phyloP scores from a whole-genome alignment of 495 filamentous ascomycete genomes.

The Annulohypoxylon bovei region DNA sequence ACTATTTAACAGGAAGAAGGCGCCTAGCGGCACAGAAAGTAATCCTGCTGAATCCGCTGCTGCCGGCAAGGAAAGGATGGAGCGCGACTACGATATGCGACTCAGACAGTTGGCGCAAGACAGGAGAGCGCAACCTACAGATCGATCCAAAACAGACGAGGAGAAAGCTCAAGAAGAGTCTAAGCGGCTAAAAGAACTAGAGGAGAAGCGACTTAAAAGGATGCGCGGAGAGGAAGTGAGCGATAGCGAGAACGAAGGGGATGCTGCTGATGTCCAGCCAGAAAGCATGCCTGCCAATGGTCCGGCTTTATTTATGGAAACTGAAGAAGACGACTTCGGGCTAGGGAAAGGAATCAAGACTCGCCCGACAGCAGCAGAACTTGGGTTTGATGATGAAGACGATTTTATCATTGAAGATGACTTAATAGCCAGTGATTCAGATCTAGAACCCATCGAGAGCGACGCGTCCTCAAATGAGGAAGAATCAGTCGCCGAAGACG shows the following conservation, averaged over 20 bases:
- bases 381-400: constrained; percentile 86
- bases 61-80: constrained; percentile 68
- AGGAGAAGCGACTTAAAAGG: constrained; percentile 75
- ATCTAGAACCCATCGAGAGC: constrained; percentile 67
- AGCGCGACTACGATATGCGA: constrained; percentile 83
- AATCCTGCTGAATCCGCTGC: constrained; percentile 68
- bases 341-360: constrained; percentile 64
- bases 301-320: constrained; percentile 47
- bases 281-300: constrained; percentile 28
- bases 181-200: constrained; percentile 76
- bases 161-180: constrained; percentile 82
- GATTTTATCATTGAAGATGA: constrained; percentile 92
- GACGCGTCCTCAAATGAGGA: constrained; percentile 64
- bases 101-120: constrained; percentile 84
- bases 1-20: constrained; percentile 56
- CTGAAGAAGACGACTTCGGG: constrained; percentile 64
- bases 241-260: constrained; percentile 55
- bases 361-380: constrained; percentile 55
- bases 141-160: constrained; percentile 90
- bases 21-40: not conserved
- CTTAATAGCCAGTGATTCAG: constrained; percentile 75
- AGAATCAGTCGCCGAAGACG: constrained; percentile 61
- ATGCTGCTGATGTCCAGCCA: constrained; percentile 35
- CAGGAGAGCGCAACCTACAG: constrained; percentile 81
- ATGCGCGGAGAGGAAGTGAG: constrained; percentile 75